Base-by-base conservation (phyloP, 2,329 filamentous ascomycete species). In the Colletotrichum tropicicola region DNA sequence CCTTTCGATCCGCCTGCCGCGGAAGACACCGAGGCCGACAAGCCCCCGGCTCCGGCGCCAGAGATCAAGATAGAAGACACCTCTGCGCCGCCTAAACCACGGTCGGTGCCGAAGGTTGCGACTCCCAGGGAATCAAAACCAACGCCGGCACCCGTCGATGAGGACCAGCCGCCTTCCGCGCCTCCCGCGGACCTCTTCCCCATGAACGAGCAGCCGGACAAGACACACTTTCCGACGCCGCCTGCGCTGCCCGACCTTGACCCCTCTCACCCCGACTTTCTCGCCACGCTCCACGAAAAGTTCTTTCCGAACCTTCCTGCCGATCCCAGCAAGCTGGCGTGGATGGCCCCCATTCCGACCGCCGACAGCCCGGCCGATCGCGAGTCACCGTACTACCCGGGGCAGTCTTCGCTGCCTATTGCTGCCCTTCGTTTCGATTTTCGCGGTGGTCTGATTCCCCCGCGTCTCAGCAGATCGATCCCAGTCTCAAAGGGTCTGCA, bases 221-320 rank as follows among this genome's bases (percentile, higher is more conserved):
- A 74, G 68, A 83, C 85, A 13, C 91, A 92, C 78, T 93, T 90
- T 77, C 90, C 89, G 9, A 77, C 76, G n/a, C 80, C 77, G 2
- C 82, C 77, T 9, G 74, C 73, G 43, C 76, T 85, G 6, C 91
- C 92, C 10, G 90, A 93, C 64, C 90, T 98, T 68, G 93, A 98
- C 75, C 94, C 94, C 0, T 83, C 88, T 37, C 92, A 94, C 64
- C 91, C 92, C 0, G 85, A 93, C 73, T 98, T 98, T 80, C 89
- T 98, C 62, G 80, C 87, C 48, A 91, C 92, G 60, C 88, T 99
- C 6, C 94, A 97, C 82, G 81, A 89, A 21, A 97, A 98, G 77
- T 99, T 97, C 85, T 99, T 98, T 78, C 94, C 96, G 12, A 88
- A 89, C 67, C 89, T 97, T 1, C 89, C 94, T 2, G 89, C 94